Conservation (phyloP, 345 rosid genomes). For the Alliaria petiolata region DNA sequence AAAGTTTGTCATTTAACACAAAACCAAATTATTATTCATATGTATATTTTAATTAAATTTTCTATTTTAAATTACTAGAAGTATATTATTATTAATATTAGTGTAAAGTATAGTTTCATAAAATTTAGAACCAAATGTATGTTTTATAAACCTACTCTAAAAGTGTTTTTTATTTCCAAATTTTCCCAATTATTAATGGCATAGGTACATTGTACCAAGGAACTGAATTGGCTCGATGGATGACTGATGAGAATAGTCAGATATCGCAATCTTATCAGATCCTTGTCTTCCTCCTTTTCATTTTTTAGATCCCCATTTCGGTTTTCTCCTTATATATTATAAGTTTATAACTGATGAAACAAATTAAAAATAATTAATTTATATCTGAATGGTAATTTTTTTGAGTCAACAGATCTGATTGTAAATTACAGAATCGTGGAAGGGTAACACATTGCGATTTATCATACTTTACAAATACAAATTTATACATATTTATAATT, state of each 20-base stretch:
- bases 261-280: background rate
- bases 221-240: background rate
- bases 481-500: background rate
- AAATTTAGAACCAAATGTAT: too few relatives aligned
- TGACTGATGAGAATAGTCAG: background rate
- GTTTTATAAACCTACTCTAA: background rate
- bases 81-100: too few relatives aligned
- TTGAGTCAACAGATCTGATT: background rate
- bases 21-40: too few relatives aligned
- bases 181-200: slow-evolving; percentile 1
- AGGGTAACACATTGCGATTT: background rate
- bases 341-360: too few relatives aligned
- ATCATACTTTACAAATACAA: background rate
- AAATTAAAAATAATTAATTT: too few relatives aligned
- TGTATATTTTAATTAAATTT: too few relatives aligned
- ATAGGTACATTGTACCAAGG: slow-evolving; percentile 6
- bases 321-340: background rate
- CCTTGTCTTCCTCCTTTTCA: too few relatives aligned
- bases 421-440: background rate
- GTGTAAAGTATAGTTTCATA: too few relatives aligned
- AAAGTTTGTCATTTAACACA: too few relatives aligned
- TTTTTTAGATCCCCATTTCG: background rate
- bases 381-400: background rate
- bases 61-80: too few relatives aligned
- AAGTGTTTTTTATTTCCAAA: too few relatives aligned